phyloP scores from a whole-genome alignment of 306 rosid species.

The Prunus mongolica region DNA sequence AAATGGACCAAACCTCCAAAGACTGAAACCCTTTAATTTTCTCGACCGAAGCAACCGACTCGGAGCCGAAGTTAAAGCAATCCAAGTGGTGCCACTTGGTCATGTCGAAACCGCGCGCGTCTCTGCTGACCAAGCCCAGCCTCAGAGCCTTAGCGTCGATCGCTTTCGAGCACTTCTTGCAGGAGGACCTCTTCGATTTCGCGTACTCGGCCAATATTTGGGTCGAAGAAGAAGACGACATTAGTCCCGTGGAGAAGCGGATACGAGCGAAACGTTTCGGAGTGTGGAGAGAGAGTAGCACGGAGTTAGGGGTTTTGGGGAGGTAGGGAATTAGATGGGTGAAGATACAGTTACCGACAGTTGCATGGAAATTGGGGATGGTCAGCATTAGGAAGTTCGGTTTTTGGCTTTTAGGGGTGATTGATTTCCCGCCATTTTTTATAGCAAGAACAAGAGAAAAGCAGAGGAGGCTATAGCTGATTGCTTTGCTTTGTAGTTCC shows the following conservation, averaged over 20 bases:
- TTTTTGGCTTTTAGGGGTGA: neutral
- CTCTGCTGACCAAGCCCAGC: constrained; percentile 48
- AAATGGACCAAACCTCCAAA: constrained; percentile 36
- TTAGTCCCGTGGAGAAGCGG: constrained; percentile 10
- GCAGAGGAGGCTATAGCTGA: neutral
- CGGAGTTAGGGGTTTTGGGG: neutral
- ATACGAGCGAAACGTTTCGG: neutral
- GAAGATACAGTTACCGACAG: neutral
- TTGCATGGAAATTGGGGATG: no score
- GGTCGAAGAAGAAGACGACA: constrained; percentile 38
- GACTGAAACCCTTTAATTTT: constrained; percentile 50
- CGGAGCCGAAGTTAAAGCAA: constrained; percentile 45
- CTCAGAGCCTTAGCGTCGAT: constrained; percentile 43
- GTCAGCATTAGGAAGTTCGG: neutral
- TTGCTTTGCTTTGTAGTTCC: neutral
- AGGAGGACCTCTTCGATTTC: constrained; percentile 51
- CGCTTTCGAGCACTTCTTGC: constrained; percentile 53
- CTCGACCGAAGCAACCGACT: constrained; percentile 26
- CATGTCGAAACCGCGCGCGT: constrained; percentile 34
- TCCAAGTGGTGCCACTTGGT: constrained; percentile 62
- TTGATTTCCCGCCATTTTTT: neutral
- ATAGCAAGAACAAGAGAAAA: neutral
- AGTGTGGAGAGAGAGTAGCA: neutral
- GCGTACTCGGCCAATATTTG: constrained; percentile 53
- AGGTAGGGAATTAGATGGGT: neutral